Evolutionary conservation across 768 basidiomycete genomes (phyloP).

Genomic region (Heimioporus sp.): DNA sequence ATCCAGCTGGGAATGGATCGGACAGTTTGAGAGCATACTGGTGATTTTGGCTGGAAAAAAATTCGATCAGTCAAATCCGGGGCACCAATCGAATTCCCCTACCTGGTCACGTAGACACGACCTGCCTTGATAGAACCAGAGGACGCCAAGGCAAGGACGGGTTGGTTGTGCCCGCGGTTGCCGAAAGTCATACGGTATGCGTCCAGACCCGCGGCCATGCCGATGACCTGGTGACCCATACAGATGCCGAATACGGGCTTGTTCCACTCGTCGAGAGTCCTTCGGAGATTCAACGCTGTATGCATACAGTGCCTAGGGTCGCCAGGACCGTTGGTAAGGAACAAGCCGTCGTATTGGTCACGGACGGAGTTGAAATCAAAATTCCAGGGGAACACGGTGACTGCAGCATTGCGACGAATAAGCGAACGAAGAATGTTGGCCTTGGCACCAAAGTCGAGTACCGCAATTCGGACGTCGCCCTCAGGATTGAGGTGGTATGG

Average conservation of each 20-base stretch:
- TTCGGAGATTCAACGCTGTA: slow-evolving; percentile 75
- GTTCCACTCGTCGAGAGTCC: slow-evolving; percentile 84
- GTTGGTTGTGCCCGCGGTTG: slow-evolving; percentile 99
- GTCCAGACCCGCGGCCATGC: slow-evolving; percentile 94
- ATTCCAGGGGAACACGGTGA: slow-evolving; percentile 97
- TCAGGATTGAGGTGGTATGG: slow-evolving; percentile 84
- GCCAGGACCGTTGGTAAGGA: slow-evolving; percentile 96
- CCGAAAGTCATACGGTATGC: slow-evolving; percentile 99
- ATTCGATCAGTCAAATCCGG: slow-evolving; percentile 1
- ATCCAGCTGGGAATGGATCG: slow-evolving; percentile 94
- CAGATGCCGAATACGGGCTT: slow-evolving; percentile 97
- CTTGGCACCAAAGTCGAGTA: slow-evolving; percentile 96
- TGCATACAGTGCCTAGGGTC: slow-evolving; percentile 89
- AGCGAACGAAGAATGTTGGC: slow-evolving; percentile 95
- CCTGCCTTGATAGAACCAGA: slow-evolving; percentile 93
- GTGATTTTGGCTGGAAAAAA: slow-evolving; percentile 77
- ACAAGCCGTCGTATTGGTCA: slow-evolving; percentile 91
- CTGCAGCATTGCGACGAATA: slow-evolving; percentile 84
- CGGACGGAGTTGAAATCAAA: slow-evolving; percentile 92
- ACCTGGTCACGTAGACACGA: slow-evolving; percentile 95
- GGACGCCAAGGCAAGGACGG: slow-evolving; percentile 92
- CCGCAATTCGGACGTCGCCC: slow-evolving; percentile 89
- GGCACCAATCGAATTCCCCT: slow-evolving; percentile 9
- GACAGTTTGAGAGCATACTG: slow-evolving; percentile 95
- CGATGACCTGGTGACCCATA: slow-evolving; percentile 99